Base-by-base conservation (phyloP, 371 early-diverging fungal species). In the Rhizopus arrhizus region DNA sequence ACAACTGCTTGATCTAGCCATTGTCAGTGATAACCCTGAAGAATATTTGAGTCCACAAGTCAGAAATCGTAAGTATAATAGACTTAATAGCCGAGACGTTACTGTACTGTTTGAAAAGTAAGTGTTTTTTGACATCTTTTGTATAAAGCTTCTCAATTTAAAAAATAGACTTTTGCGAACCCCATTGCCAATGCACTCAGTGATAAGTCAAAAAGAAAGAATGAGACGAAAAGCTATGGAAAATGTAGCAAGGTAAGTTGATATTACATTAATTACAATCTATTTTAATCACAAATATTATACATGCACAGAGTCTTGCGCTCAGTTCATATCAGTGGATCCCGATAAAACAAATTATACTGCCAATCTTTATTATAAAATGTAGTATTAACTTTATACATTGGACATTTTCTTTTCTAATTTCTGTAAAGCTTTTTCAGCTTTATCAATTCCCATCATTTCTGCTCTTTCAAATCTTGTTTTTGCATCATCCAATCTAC, bases 31-130 rank as follows among this genome's bases (percentile, higher is more conserved):
- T 34, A 86, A 86, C 58, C 85, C 85, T 38, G 92, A 93, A 59
- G 91, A 92, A 12, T 90, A 83, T 62, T 66, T 89, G 55, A 80
- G 83, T 3, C 82, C 89, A 10, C 76, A 73, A 51, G 64, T 86
- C 5, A 78, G 87, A 49, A 82, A 75, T 57, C 77, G 76, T 36
- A 82, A 83, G 61, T 95, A 91, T 68, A 62, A 80, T 22, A 75
- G 85, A 48, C 70, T 93, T 28, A 77, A 84, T 65, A 67, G 84
- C 0, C 72, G 76, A 9, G 87, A 90, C 65, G 85, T 89, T 16
- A 81, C 85, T 13, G 71, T 74, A 22, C 64, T 95, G 52, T 77
- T 95, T 51, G 95, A 93, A 81, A 95, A 93, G 95, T 93, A 83
- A 69, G 85, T 61, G 0, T 29, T 2, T 22, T 16, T 49, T 11